Evolutionary conservation across 2,329 filamentous ascomycete genomes (phyloP).

Genomic region (Botrytis elliptica): DNA sequence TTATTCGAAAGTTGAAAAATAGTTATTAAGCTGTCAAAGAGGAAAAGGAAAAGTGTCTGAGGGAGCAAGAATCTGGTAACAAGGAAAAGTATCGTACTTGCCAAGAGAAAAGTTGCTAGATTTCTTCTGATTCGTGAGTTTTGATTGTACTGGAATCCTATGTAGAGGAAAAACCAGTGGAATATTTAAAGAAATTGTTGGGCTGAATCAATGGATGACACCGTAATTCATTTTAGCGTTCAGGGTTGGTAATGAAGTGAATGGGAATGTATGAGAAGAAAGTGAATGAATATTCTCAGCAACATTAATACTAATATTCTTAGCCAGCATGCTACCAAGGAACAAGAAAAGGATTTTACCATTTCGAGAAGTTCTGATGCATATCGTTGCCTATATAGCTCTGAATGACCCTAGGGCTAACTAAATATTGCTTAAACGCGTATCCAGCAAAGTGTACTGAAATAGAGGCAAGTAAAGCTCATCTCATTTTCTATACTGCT

Average conservation of each 20-base stretch:
- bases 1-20: neutral
- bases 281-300: constrained; percentile 8
- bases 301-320: neutral
- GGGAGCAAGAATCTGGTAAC: neutral
- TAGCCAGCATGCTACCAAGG: neutral
- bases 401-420: neutral
- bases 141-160: neutral
- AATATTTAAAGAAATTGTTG: neutral
- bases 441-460: neutral
- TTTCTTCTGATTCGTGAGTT: constrained; percentile 1
- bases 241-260: neutral
- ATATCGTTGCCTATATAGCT: neutral
- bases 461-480: neutral
- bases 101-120: neutral
- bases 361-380: neutral
- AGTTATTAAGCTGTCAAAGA: neutral
- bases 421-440: neutral
- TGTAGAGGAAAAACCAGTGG: neutral
- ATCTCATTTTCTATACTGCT: neutral
- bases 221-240: neutral
- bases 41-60: neutral
- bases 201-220: neutral
- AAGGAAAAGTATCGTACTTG: neutral
- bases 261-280: constrained; percentile 2
- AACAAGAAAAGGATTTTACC: neutral